Evolutionary conservation across 805 yeast genomes (phyloP).

Genomic region (Candida insectorum): DNA sequence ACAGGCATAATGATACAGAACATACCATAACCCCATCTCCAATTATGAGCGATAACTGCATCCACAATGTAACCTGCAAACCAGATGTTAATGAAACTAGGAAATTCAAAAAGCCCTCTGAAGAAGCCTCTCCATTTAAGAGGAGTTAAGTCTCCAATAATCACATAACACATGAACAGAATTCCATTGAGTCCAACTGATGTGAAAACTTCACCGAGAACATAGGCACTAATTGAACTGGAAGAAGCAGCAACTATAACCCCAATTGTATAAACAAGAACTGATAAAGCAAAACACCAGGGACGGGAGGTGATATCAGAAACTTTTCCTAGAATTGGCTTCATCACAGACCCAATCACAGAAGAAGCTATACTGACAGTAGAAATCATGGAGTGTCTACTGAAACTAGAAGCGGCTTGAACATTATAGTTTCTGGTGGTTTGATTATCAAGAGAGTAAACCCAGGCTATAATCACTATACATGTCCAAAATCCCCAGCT

Average conservation of each 20-base stretch:
- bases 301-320: slow-evolving; percentile 24
- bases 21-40: slow-evolving; percentile 56
- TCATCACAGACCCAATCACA: slow-evolving; percentile 20
- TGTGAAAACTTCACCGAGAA: slow-evolving; percentile 21
- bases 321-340: slow-evolving; percentile 20
- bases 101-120: slow-evolving; percentile 23
- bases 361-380: slow-evolving; percentile 19
- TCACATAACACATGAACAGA: slow-evolving; percentile 13
- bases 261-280: slow-evolving; percentile 19
- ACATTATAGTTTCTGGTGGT: slow-evolving; percentile 33
- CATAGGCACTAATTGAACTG: slow-evolving; percentile 18
- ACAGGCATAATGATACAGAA: slow-evolving; percentile 46
- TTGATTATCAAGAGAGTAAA: slow-evolving; percentile 23
- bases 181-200: slow-evolving; percentile 21
- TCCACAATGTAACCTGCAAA: slow-evolving; percentile 36
- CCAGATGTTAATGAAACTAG: slow-evolving; percentile 42
- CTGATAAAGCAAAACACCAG: slow-evolving; percentile 14
- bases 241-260: slow-evolving; percentile 20
- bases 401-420: slow-evolving; percentile 22
- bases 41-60: slow-evolving; percentile 28
- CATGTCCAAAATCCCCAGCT: slow-evolving; percentile 10
- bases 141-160: slow-evolving; percentile 21
- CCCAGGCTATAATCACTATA: slow-evolving; percentile 24
- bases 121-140: slow-evolving; percentile 23
- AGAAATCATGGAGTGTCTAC: slow-evolving; percentile 19